Conservation (phyloP, 495 filamentous ascomycete genomes). For the Recurvomyces mirabilis region DNA sequence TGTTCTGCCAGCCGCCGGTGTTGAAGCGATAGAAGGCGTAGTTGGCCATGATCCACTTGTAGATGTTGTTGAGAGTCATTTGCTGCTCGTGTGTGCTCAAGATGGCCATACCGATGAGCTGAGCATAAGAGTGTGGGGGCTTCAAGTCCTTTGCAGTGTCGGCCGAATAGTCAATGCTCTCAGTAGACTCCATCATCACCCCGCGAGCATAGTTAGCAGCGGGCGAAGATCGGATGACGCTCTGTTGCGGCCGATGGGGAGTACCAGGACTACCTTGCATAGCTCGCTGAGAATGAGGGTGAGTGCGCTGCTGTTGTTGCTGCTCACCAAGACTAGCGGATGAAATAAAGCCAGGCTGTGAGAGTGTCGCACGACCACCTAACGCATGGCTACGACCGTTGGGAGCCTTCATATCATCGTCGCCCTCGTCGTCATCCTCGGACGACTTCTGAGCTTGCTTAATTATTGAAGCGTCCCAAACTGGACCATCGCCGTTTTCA, state of each 20-base stretch:
- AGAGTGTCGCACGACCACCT: slow-evolving; percentile 5
- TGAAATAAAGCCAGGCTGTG: slow-evolving; percentile 3
- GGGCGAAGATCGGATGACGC: slow-evolving; percentile 15
- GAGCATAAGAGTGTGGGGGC: slow-evolving; percentile 90
- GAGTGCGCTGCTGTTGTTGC: slow-evolving; percentile 16
- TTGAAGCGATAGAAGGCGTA: slow-evolving; percentile 87
- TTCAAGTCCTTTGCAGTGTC: slow-evolving; percentile 81
- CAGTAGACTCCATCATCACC: slow-evolving; percentile 61
- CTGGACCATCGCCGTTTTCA: slow-evolving; percentile 11
- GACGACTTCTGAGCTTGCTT: slow-evolving; percentile 22
- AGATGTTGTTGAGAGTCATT: slow-evolving; percentile 79
- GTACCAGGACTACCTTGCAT: slow-evolving; percentile 17
- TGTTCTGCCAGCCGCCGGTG: slow-evolving; percentile 89
- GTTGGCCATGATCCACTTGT: slow-evolving; percentile 74
- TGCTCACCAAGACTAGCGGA: slow-evolving; percentile 1
- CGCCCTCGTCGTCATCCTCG: slow-evolving; percentile 24
- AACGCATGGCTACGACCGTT: slow-evolving; percentile 10
- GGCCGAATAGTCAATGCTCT: slow-evolving; percentile 73
- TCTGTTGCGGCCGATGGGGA: slow-evolving; percentile 17
- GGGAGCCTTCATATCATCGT: slow-evolving; percentile 11
- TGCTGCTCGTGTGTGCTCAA: slow-evolving; percentile 73
- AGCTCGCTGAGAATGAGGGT: slow-evolving; percentile 16
- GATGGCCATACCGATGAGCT: slow-evolving; percentile 92
- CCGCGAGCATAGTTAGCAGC: slow-evolving; percentile 45
- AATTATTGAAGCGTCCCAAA: slow-evolving; percentile 21